Evolutionary conservation across 257 asterid species (phyloP).

Genomic region (Plantago elongata): DNA sequence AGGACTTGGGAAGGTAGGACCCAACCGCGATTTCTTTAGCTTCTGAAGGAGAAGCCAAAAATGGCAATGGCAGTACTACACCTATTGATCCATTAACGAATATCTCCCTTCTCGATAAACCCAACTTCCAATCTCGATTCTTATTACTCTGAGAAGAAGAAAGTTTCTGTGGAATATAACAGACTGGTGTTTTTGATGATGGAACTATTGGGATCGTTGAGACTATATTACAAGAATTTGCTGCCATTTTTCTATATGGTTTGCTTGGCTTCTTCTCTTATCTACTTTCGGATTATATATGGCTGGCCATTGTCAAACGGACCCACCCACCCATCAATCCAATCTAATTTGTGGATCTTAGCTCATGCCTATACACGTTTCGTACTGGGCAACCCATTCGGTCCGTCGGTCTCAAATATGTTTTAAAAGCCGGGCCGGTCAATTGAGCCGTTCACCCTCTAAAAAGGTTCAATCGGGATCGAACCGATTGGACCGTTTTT

Average conservation of each 20-base stretch:
- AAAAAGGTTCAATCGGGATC: no score
- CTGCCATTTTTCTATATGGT: not conserved
- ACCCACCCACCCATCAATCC: no score
- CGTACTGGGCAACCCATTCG: no score
- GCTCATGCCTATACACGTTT: no score
- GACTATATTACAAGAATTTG: conserved; percentile 2
- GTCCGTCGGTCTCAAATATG: no score
- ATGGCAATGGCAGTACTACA: conserved; percentile 37
- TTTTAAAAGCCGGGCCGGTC: no score
- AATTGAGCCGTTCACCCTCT: no score
- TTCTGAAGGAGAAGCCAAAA: conserved; percentile 27
- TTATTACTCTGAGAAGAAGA: conserved; percentile 25
- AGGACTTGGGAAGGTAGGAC: conserved; percentile 67
- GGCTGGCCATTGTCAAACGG: no score
- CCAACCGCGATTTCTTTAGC: conserved; percentile 90
- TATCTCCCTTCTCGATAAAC: conserved; percentile 45
- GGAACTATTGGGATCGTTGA: conserved; percentile 5
- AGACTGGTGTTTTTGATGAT: conserved; percentile 27
- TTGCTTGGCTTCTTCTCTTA: no score
- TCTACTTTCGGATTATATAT: no score
- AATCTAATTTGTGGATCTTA: no score
- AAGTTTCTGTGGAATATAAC: conserved; percentile 25
- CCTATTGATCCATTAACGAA: conserved; percentile 53
- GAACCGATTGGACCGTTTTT: no score
- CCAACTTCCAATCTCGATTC: conserved; percentile 20